Conservation (phyloP, 2,329 filamentous ascomycete species). For the Alternaria arbusti region DNA sequence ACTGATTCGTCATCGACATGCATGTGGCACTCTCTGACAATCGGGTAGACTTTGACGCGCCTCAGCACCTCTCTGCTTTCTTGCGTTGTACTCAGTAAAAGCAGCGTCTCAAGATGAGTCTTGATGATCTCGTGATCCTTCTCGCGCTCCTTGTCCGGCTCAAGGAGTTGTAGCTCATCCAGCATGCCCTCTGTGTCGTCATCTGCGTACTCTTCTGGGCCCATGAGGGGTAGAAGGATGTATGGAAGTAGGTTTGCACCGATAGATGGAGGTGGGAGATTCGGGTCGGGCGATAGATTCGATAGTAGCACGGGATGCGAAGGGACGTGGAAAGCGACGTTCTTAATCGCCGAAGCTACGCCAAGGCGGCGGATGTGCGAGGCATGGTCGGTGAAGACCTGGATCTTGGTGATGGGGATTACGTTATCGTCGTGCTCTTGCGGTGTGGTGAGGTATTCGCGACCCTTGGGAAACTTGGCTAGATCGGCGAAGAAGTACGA, state of each 20-base stretch:
- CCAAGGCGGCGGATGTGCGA: conserved; percentile 85
- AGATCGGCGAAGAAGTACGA: conserved; percentile 94
- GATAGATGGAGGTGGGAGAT: conserved; percentile 58
- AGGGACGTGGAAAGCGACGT: conserved; percentile 81
- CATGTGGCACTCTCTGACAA: conserved; percentile 84
- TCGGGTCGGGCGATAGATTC: conserved; percentile 39
- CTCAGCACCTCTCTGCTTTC: conserved; percentile 77
- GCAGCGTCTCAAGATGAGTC: conserved; percentile 87
- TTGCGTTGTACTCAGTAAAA: conserved; percentile 79
- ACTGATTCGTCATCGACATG: conserved; percentile 80
- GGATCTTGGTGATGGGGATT: conserved; percentile 89
- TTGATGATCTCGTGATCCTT: conserved; percentile 76
- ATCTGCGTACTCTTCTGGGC: conserved; percentile 84
- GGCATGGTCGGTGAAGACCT: conserved; percentile 90
- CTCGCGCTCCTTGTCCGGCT: conserved; percentile 88
- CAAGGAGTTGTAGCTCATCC: conserved; percentile 85
- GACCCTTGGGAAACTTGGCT: conserved; percentile 75
- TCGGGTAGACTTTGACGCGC: conserved; percentile 81
- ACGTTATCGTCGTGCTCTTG: conserved; percentile 78
- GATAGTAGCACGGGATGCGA: conserved; percentile 74
- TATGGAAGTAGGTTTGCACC: conserved; percentile 86
- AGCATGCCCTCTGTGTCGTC: conserved; percentile 88
- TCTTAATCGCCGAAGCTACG: conserved; percentile 97
- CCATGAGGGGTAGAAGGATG: conserved; percentile 84
- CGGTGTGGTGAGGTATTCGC: conserved; percentile 74